Percentiles rank a stretch among this genome's conserved stretches.
Conservation (phyloP, 176 grass and related monocot genomes). For the Musa acuminata region DNA sequence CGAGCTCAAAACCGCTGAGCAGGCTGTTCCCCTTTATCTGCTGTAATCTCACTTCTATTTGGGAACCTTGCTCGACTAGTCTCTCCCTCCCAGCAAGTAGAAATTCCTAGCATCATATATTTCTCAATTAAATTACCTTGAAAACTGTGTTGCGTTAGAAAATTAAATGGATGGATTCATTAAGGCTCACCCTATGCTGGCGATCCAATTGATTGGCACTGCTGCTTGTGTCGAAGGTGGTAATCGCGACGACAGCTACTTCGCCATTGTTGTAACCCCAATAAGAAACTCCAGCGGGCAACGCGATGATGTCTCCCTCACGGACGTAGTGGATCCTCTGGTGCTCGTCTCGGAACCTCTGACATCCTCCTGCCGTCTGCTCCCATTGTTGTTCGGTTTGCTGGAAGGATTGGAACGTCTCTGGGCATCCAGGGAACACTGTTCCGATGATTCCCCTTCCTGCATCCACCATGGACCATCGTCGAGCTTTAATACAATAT, state of each 20-base stretch:
- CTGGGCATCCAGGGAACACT: conserved; percentile 22
- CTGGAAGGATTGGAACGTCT: conserved; percentile 27
- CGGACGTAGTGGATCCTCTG: conserved; percentile 4
- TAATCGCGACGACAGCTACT: neutral
- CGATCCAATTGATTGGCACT: conserved; percentile 13
- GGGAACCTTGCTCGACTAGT: neutral
- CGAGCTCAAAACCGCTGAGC: conserved; percentile 22
- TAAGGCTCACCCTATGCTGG: neutral
- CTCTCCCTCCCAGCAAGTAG: conserved; percentile 20
- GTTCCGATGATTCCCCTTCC: conserved; percentile 22
- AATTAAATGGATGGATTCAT: too few species aligned
- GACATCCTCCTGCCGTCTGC: neutral
- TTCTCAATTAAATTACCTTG: neutral
- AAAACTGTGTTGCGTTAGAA: neutral
- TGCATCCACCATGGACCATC: neutral
- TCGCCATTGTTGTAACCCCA: conserved; percentile 14
- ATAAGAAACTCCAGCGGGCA: conserved; percentile 8
- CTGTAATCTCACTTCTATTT: neutral
- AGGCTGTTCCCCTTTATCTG: conserved; percentile 5
- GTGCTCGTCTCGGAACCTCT: neutral
- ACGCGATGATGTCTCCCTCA: conserved; percentile 4
- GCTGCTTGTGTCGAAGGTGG: conserved; percentile 4
- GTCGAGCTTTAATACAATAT: too few species aligned
- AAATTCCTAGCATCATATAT: neutral
- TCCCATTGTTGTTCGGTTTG: too few species aligned